These are phyloP conservation scores for Syncephalastrum sp. DNA, from an alignment of 371 early-diverging fungal species.

Conservation along the genomic window DNA sequence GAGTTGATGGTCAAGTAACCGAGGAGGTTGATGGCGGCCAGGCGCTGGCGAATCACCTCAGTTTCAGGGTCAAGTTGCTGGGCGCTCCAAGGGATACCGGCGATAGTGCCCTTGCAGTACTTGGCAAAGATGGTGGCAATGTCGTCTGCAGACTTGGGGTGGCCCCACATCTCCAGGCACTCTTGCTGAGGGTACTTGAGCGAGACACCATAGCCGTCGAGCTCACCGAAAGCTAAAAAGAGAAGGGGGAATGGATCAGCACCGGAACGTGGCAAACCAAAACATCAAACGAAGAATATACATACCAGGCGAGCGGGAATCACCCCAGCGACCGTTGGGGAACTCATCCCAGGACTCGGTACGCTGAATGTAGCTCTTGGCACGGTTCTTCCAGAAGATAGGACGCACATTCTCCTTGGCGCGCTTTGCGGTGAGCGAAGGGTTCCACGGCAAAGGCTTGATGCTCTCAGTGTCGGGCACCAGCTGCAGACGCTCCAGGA, in stretches of 20 bases:
- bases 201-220: constrained; percentile 88
- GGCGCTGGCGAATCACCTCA: constrained; percentile 64
- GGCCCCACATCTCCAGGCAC: constrained; percentile 77
- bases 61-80: constrained; percentile 84
- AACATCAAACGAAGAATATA: too few species aligned
- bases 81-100: constrained; percentile 92
- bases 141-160: constrained; percentile 67
- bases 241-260: neutral
- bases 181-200: constrained; percentile 69
- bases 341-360: constrained; percentile 98
- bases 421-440: constrained; percentile 74
- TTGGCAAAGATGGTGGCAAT: constrained; percentile 74
- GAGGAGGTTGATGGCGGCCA: constrained; percentile 71
- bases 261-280: neutral
- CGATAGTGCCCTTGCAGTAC: constrained; percentile 79
- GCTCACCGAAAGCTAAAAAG: constrained; percentile 76
- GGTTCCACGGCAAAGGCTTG: constrained; percentile 93
- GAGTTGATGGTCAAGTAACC: constrained; percentile 96
- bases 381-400: constrained; percentile 96
- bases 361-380: constrained; percentile 87
- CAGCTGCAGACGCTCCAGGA: constrained; percentile 80
- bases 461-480: constrained; percentile 76
- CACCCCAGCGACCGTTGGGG: constrained; percentile 98
- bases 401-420: constrained; percentile 95
- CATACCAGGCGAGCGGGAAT: constrained; percentile 79